Base-by-base conservation (phyloP, 441 rosid genomes). In the Viola pubescens region DNA sequence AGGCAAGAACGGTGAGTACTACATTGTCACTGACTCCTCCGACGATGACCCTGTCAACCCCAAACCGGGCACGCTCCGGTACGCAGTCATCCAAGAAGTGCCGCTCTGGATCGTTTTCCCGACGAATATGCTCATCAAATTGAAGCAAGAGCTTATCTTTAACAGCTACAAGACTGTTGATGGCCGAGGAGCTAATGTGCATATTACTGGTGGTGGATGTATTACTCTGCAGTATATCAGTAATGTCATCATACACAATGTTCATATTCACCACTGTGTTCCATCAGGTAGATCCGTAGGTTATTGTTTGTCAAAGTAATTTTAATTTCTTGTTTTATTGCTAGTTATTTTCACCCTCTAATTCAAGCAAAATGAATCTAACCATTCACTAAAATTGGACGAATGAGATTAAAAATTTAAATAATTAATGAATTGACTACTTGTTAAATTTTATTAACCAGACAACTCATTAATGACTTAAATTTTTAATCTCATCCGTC, bases 101-200 rank as follows among this genome's bases (percentile, higher is more conserved):
- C 96, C 98, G 3, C 69, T 91, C 52, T 91, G 98, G 98, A 91
- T 91, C 51, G 95, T 91, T 71, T 91, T 91, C 63, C 96, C 98
- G 0, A 62, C 72, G 11, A 86, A 81, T 71, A 91, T 91, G 98
- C 81, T 78, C 56, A 88, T 91, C 11, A 84, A 72, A 73, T 69
- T 91, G 6, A 78, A 81, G 41, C 86, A 91, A 65, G 98, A 91
- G 67, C 75, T 91, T 53, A 88, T 91, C 44, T 91, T 91, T 70
- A 91, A 91, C 48, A 91, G 96, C 78, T 88, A 74, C 74, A 91
- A 91, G 73, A 88, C 98, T 3, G 71, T 91, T 16, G 98, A 91
- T 64, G 98, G 96, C 0, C 89, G 96, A 41, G 98, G 98, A 47
- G 96, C 96, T 8, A 86, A 84, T 65, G 95, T 91, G 10, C 98